Percentiles rank a stretch among this genome's conserved stretches.
These are phyloP conservation scores for Hemisphaericaspora lyxosophila DNA, from an alignment of 1,139 yeast genomes.

Conservation along the genomic window DNA sequence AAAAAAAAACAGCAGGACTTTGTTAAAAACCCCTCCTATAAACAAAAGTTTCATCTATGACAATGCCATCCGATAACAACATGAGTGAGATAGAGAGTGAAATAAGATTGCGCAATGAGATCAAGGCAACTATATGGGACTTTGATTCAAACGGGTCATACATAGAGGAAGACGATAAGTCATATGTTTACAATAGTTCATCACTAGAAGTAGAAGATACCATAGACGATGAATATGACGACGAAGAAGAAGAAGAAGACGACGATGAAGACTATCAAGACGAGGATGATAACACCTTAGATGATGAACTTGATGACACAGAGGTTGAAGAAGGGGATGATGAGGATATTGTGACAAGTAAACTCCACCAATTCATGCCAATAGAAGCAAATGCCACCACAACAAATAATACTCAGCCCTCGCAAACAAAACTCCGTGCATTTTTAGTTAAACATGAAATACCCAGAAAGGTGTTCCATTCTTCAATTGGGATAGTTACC, in stretches of 20 bases:
- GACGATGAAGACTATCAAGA: slow-evolving; percentile 12
- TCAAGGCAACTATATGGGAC: slow-evolving; percentile 22
- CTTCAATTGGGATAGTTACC: slow-evolving; percentile 82
- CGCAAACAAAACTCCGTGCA: slow-evolving; percentile 43
- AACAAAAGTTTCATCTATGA: neutral
- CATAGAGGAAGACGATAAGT: slow-evolving; percentile 40
- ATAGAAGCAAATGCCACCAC: slow-evolving; percentile 1
- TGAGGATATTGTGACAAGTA: slow-evolving; percentile 4
- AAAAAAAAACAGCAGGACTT: too few species aligned
- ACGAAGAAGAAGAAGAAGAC: slow-evolving; percentile 14
- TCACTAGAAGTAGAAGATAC: slow-evolving; percentile 21
- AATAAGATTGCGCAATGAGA: slow-evolving; percentile 8
- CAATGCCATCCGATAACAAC: neutral
- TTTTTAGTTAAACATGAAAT: slow-evolving; percentile 78
- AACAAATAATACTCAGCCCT: neutral
- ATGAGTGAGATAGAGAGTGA: neutral
- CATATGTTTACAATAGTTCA: slow-evolving; percentile 31
- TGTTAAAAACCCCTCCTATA: too few species aligned
- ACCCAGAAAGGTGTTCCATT: slow-evolving; percentile 83
- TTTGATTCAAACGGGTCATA: slow-evolving; percentile 31
- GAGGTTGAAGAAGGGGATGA: slow-evolving; percentile 6
- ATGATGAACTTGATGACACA: slow-evolving; percentile 10
- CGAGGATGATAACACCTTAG: slow-evolving; percentile 14
- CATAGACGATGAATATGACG: slow-evolving; percentile 16
- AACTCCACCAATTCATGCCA: slow-evolving; percentile 3